Evolutionary conservation across 495 filamentous ascomycete genomes (phyloP).

Genomic region (Mycothermus thermophilus): DNA sequence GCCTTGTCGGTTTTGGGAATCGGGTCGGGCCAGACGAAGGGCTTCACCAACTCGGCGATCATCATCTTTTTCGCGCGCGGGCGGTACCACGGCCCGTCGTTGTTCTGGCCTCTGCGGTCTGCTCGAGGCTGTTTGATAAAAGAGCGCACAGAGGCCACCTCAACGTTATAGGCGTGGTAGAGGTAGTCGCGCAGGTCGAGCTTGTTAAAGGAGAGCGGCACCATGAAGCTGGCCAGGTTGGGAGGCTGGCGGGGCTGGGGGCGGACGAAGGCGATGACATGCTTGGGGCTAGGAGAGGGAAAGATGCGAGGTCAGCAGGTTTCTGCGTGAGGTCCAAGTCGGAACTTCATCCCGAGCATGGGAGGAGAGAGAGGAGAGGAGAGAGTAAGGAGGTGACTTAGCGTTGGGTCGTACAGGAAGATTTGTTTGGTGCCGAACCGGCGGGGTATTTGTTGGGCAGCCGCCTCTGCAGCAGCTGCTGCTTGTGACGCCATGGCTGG

Average conservation of each 20-base stretch:
- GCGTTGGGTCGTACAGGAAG: conserved; percentile 52
- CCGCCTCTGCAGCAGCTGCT: conserved; percentile 9
- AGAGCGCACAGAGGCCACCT: conserved; percentile 54
- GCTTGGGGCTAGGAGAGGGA: conserved; percentile 48
- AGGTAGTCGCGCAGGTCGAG: conserved; percentile 87
- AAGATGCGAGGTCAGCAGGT: not conserved
- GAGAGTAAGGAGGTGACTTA: no score
- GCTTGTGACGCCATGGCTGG: conserved; percentile 9
- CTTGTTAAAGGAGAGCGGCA: conserved; percentile 81
- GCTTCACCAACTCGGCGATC: conserved; percentile 70
- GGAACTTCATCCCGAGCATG: no score
- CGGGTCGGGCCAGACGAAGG: conserved; percentile 69
- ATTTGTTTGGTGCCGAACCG: conserved; percentile 45
- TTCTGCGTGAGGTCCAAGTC: no score
- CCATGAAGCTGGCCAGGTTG: conserved; percentile 68
- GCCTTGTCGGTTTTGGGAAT: conserved; percentile 40
- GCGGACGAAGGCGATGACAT: conserved; percentile 61
- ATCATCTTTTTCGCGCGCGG: conserved; percentile 69
- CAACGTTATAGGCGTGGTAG: conserved; percentile 55
- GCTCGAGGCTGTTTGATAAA: conserved; percentile 51
- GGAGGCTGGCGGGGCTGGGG: conserved; percentile 52
- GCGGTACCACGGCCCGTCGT: conserved; percentile 35
- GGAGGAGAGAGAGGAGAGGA: no score
- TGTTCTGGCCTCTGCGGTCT: conserved; percentile 35
- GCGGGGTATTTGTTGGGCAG: conserved; percentile 12